Conservation (phyloP, 2,329 filamentous ascomycete species). For the Paecilomyces sp. region DNA sequence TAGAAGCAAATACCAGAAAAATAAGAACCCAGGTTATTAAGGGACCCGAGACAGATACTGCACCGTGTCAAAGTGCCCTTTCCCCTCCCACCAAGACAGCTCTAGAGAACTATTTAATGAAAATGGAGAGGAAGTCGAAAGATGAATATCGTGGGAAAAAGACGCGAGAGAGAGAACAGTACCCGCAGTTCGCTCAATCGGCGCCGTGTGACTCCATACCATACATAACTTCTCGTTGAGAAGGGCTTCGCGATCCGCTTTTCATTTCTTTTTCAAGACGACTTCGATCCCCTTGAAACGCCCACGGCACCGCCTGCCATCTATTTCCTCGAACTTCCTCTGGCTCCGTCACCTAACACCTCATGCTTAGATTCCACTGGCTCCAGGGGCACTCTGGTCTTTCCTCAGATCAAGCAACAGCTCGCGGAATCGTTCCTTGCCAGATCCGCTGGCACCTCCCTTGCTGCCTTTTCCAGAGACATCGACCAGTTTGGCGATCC, state of each 20-base stretch:
- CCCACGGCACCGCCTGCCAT: conserved; percentile 2
- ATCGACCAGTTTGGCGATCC: conserved; percentile 96
- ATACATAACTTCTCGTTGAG: not conserved
- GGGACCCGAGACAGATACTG: not conserved
- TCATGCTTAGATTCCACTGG: conserved; percentile 37
- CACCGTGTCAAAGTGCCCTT: not conserved
- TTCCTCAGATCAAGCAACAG: conserved; percentile 80
- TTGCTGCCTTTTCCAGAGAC: conserved; percentile 85
- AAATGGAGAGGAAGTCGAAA: conserved; percentile 5
- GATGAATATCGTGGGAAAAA: conserved; percentile 1
- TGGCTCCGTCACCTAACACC: not conserved
- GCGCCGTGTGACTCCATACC: not conserved
- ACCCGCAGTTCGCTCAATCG: not conserved
- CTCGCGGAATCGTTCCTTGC: conserved; percentile 95
- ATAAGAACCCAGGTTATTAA: not conserved
- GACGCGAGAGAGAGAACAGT: not conserved
- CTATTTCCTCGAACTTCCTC: not conserved
- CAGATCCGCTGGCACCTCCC: conserved; percentile 80
- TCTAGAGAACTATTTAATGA: not conserved
- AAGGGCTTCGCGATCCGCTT: not conserved
- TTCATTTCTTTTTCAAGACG: not conserved
- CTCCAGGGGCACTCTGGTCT: conserved; percentile 75
- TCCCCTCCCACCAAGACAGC: not conserved
- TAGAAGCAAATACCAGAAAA: not conserved
- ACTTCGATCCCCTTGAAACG: not conserved